Base-by-base conservation (phyloP, 306 rosid species). In the Trifolium repens region DNA sequence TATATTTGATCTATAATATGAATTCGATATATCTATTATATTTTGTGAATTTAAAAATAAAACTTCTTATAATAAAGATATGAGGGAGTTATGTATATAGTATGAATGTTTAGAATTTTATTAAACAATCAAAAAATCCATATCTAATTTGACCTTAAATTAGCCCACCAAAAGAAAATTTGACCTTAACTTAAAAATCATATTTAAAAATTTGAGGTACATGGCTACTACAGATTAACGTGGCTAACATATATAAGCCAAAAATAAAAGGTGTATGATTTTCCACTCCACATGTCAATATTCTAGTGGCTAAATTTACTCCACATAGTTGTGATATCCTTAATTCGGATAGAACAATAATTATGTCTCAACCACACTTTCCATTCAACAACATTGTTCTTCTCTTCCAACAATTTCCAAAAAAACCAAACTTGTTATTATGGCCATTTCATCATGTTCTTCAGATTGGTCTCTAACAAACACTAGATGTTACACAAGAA, bases 391-490 rank as follows among this genome's bases (percentile, higher is more conserved):
- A 2, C 67, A 34, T 7, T 34, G 5, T 19, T 73, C 26, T 14
- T 17, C 76, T 47, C 55, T 54, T 43, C 79, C 78, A 62, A 76
- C 32, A 55, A 42, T 15, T 61, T 61, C 62, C 61, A 69, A 71
- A 50, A 15, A 24, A 58, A 69, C 58, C 24, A 72, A 69, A 30
- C 66, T 80, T 76, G 37, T 80, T 42, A 87, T 80, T 42, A 89
- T 91, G 92, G 88, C 89, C 84, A 57, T 86, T 76, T 77, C 89
- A 19, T 77, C 89, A 19, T 74, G 65, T 72, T 79, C 85, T 60
- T 60, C 89, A 70, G 92, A 91, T 46, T 91, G 89, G 88, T 84
- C 83, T 50, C 68, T 81, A 5, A 79, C 90, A 64, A 67, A 66
- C 53, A 34, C 81, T 0, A 75, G 47, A 32, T 75, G 80, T n/a